Base-by-base conservation (phyloP, 2,329 filamentous ascomycete species). In the Fusarium neocosmosporiellum region DNA sequence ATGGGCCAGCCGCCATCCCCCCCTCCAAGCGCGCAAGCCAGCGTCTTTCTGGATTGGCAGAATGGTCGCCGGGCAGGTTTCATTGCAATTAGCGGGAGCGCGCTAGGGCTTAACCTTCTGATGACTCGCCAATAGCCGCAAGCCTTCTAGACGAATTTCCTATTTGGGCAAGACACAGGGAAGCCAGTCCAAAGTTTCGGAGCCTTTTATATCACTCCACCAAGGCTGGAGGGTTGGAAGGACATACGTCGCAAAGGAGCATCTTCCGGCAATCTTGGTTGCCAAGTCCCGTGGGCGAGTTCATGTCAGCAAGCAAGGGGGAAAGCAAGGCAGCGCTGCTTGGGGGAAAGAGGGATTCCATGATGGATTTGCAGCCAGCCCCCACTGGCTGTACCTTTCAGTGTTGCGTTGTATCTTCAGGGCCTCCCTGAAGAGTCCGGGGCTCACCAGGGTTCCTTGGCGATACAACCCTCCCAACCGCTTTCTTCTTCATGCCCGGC, bases 131-230 rank as follows among this genome's bases (percentile, higher is more conserved):
- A 77, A 76, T 76, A 67, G 70, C 63, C 63, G 58, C 62, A 37
- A 63, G 48, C 59, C 53, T 55, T 63, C 22, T 50, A 77, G 75
- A 77, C 75, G 75, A 72, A 71, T 77, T 77, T 77, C 75, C 72
- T 62, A 43, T 76, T 77, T 63, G 10, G 75, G 72, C 63, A 36
- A 65, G 27, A 27, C 53, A 62, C 59, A 63, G 27, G 54, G 54
- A 53, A 29, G 46, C 48, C 41, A 58, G 64, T 36, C 36, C 39
- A 46, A 48, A 16, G 58, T 34, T 43, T 60, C 39, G n/a, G 39
- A 48, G 58, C 39, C 59, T 53, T 61, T 41, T 66, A 65, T 66
- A 64, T 66, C 60, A 59, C 37, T 67, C 58, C 64, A 54, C 63
- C 31, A 58, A 70, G 58, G 69, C 73, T 72, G 65, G 55, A 63